phyloP scores from a whole-genome alignment of 331 rosid species.

The Stylosanthes scabra region DNA sequence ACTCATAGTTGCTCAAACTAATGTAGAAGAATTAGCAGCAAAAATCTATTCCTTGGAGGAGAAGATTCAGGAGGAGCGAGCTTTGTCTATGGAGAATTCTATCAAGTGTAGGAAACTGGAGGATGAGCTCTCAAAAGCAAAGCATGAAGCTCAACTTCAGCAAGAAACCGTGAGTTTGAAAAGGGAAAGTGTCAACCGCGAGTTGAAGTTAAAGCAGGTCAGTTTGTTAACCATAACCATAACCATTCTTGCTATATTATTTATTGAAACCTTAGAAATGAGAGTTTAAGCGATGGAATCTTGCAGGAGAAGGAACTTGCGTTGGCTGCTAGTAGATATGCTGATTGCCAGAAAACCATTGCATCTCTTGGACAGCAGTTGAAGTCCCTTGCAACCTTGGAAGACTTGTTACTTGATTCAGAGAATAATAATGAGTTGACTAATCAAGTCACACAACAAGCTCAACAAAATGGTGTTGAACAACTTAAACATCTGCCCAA shows the following conservation, averaged over 20 bases:
- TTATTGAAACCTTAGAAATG: slow-evolving; percentile 4
- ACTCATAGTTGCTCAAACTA: slow-evolving; percentile 50
- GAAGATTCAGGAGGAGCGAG: slow-evolving; percentile 64
- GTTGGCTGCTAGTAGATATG: slow-evolving; percentile 67
- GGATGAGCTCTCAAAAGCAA: slow-evolving; percentile 59
- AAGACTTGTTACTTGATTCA: slow-evolving; percentile 69
- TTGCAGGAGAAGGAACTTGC: slow-evolving; percentile 82
- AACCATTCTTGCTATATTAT: neutral
- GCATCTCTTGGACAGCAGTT: slow-evolving; percentile 83
- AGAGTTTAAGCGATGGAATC: neutral
- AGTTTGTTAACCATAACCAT: slow-evolving; percentile 37
- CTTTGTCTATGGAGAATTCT: slow-evolving; percentile 51
- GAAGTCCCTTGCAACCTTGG: slow-evolving; percentile 72
- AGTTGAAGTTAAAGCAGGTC: slow-evolving; percentile 75
- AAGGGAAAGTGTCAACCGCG: slow-evolving; percentile 37
- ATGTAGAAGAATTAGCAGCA: slow-evolving; percentile 50
- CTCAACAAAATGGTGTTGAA: slow-evolving; percentile 38
- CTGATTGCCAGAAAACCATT: slow-evolving; percentile 87
- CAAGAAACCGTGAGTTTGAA: slow-evolving; percentile 48
- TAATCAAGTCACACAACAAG: slow-evolving; percentile 39
- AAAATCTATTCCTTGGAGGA: slow-evolving; percentile 59
- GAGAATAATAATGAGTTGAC: slow-evolving; percentile 44
- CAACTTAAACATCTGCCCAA: slow-evolving; percentile 28
- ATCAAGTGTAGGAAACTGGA: slow-evolving; percentile 62
- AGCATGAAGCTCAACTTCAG: slow-evolving; percentile 54